Conservation (phyloP, 2,329 filamentous ascomycete species). For the Lithohypha guttulata region DNA sequence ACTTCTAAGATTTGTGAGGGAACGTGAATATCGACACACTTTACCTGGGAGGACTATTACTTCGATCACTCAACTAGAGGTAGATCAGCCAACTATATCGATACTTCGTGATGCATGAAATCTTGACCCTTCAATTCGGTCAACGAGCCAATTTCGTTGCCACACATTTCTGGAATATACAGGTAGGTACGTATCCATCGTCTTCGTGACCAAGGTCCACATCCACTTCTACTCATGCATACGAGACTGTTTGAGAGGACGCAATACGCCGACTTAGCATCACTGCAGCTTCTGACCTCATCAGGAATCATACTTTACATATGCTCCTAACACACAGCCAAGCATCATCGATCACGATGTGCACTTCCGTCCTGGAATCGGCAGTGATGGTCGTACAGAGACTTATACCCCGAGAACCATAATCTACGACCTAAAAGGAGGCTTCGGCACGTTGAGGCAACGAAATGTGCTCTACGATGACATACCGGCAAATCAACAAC, state of each 20-base stretch:
- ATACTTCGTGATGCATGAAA: conserved; percentile 75
- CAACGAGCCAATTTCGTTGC: conserved; percentile 86
- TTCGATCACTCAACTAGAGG: too few relatives aligned
- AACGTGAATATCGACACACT: too few relatives aligned
- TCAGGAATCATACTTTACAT: conserved; percentile 96
- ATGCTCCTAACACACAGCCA: conserved; percentile 55
- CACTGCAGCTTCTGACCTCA: conserved; percentile 3
- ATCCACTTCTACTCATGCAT: neutral
- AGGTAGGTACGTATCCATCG: conserved; percentile 42
- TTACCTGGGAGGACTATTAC: too few relatives aligned
- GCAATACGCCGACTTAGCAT: neutral
- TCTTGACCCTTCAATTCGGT: conserved; percentile 86
- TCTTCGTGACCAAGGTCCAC: too few relatives aligned
- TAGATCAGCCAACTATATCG: too few relatives aligned
- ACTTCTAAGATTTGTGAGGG: too few relatives aligned
- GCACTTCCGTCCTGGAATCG: conserved; percentile 76
- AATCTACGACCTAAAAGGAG: conserved; percentile 90
- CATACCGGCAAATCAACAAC: conserved; percentile 27
- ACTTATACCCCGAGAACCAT: conserved; percentile 86
- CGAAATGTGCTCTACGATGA: conserved; percentile 78
- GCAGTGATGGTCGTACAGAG: conserved; percentile 71
- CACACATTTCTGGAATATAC: conserved; percentile 95
- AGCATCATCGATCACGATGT: conserved; percentile 68
- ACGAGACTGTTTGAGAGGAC: neutral
- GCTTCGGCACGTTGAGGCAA: conserved; percentile 78